These are phyloP conservation scores for Suillus spraguei DNA, from an alignment of 768 basidiomycete species.

Conservation along the genomic window DNA sequence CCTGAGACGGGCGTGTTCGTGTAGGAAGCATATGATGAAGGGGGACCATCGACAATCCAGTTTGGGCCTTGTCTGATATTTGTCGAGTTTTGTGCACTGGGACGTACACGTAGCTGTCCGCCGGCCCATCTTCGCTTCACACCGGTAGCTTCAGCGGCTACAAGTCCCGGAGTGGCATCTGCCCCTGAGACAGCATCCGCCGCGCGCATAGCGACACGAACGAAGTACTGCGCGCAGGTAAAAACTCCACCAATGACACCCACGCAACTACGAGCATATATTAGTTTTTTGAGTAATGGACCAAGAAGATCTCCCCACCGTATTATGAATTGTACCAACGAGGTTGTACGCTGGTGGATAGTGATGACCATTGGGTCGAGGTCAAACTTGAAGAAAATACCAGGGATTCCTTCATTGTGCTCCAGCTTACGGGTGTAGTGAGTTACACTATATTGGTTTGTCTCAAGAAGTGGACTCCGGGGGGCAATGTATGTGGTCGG, in stretches of 20 bases:
- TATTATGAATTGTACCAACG: slow-evolving; percentile 80
- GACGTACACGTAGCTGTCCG: slow-evolving; percentile 59
- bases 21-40: slow-evolving; percentile 39
- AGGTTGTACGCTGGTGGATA: slow-evolving; percentile 87
- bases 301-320: slow-evolving; percentile 39
- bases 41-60: slow-evolving; percentile 58
- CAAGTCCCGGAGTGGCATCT: slow-evolving; percentile 55
- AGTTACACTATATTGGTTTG: slow-evolving; percentile 93
- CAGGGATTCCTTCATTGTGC: slow-evolving; percentile 81
- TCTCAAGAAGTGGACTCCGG: slow-evolving; percentile 61
- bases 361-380: slow-evolving; percentile 87
- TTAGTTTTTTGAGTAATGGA: slow-evolving; percentile 4
- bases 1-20: slow-evolving; percentile 37
- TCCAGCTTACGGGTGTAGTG: slow-evolving; percentile 81
- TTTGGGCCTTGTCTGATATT: slow-evolving; percentile 59
- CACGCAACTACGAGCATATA: slow-evolving; percentile 51
- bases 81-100: slow-evolving; percentile 28
- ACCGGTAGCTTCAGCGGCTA: slow-evolving; percentile 67
- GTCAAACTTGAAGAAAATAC: slow-evolving; percentile 99
- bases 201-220: slow-evolving; percentile 63
- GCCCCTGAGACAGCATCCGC: slow-evolving; percentile 62
- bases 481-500: slow-evolving; percentile 92
- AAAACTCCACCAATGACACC: slow-evolving; percentile 96
- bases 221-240: slow-evolving; percentile 80
- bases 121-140: slow-evolving; percentile 73